phyloP scores from a whole-genome alignment of 305 asterid genomes.

The Rubia occidens region DNA sequence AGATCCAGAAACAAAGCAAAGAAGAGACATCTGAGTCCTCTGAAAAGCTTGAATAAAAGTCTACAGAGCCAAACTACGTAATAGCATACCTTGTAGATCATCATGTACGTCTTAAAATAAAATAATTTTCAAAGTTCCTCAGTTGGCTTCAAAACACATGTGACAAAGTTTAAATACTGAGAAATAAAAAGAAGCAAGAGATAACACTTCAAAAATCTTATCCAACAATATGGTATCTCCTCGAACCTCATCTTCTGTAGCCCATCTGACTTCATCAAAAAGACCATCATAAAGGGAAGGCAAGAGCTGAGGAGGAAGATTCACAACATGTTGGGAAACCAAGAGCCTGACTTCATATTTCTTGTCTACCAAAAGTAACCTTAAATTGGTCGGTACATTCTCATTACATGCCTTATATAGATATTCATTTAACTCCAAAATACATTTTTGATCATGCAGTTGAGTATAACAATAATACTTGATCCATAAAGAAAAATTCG shows the following conservation, averaged over 20 bases:
- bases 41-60: not conserved
- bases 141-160: conserved; percentile 53
- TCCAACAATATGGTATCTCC: conserved; percentile 15
- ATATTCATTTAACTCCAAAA: conserved; percentile 52
- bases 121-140: conserved; percentile 59
- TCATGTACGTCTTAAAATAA: conserved; percentile 56
- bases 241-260: conserved; percentile 88
- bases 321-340: conserved; percentile 73
- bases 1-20: conserved; percentile 12
- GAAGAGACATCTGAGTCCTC: conserved; percentile 4
- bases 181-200: conserved; percentile 4
- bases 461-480: conserved; percentile 16
- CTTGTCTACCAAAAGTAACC: conserved; percentile 36
- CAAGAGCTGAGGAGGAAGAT: conserved; percentile 90
- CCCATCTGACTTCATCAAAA: conserved; percentile 86
- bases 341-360: conserved; percentile 55
- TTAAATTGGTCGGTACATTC: conserved; percentile 34
- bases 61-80: not conserved
- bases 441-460: conserved; percentile 45
- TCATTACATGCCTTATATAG: conserved; percentile 51
- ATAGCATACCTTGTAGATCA: conserved; percentile 57
- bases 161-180: conserved; percentile 18
- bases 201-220: conserved; percentile 15
- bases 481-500: not conserved
- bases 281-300: conserved; percentile 82